A percentile compares a stretch with the other conserved stretches of the same genome.
Evolutionary conservation across 805 yeast species (phyloP).

Genomic region (Starmerella etchellsii): DNA sequence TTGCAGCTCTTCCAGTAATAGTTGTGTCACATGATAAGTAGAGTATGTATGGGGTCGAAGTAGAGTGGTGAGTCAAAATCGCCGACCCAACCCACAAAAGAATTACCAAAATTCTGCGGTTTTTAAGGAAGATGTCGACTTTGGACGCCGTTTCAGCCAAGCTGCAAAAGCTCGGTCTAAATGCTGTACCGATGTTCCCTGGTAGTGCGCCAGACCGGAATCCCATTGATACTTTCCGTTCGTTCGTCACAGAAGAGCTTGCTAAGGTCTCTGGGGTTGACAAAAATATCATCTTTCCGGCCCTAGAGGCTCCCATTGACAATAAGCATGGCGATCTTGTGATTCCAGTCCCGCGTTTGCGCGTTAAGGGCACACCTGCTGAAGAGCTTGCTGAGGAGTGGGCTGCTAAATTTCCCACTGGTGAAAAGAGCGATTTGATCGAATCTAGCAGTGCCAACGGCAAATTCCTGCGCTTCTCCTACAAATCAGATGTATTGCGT

Average conservation of each 20-base stretch:
- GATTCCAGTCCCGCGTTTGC: slow-evolving; percentile 80
- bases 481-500: slow-evolving; percentile 52
- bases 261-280: slow-evolving; percentile 63
- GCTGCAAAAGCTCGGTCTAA: slow-evolving; percentile 19
- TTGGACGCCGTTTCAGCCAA: slow-evolving; percentile 15
- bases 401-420: slow-evolving; percentile 55
- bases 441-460: slow-evolving; percentile 70
- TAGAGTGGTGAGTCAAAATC: no score
- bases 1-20: no score
- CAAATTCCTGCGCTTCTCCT: slow-evolving; percentile 81
- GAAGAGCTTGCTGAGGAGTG: slow-evolving; percentile 62
- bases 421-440: slow-evolving; percentile 46
- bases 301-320: slow-evolving; percentile 76
- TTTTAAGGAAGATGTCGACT: slow-evolving; percentile 15
- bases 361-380: slow-evolving; percentile 71
- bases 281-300: slow-evolving; percentile 55
- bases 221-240: slow-evolving; percentile 78
- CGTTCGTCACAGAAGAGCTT: slow-evolving; percentile 72
- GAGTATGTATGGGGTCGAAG: no score
- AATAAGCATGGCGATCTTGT: slow-evolving; percentile 86
- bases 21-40: no score
- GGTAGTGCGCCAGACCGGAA: slow-evolving; percentile 68
- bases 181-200: slow-evolving; percentile 18
- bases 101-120: slow-evolving; percentile 3
- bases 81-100: neutral